Evolutionary conservation across 306 rosid genomes (phyloP), one percentile per base, ranked within the genome.

Genomic region (Neltuma alba): DNA sequence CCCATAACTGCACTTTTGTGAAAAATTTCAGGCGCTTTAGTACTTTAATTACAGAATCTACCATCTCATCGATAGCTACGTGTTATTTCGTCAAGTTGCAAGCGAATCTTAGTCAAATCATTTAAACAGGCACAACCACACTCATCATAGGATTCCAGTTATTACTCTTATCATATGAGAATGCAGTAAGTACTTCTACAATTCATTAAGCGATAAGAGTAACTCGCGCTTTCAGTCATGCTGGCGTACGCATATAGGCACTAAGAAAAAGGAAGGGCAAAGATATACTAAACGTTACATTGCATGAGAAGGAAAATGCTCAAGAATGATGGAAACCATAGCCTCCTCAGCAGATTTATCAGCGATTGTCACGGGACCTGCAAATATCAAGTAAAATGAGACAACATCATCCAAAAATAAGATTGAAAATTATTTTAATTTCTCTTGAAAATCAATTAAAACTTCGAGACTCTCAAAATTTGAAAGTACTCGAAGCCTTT

Each of bases 311-410:
- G 99, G 96, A 48, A 92, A 87, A 81, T 68, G 89, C 34, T 92
- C 82, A 7, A 58, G 80, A 60, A 92, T 60, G 78, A 87, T 60
- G 12, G 99, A 91, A 70, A 85, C 88, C 98, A 92, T 95, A 45
- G 95, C 85, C 76, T 91, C 98, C 87, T 95, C 99, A 6, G 99
- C 98, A 40, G 92, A 82, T 85, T 80, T 88, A 84, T 95, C 99
- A 3, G 99, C 99, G 74, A 95, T 85, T 55, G 96, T 95, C 42
- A 92, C 99, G 44, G 97, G 99, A 84, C 99, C 99, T 94, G 83
- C 36, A 75, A 72, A 48, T 5, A 76, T 25, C 63, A 48, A 64
- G 72, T 21, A 75, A 16, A 12, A 55, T 10, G 33, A 34, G 20
- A 28, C 36, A 5, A 21, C 3, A 41, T 27, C 57, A 57, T 65